Conservation (phyloP, 2,329 filamentous ascomycete species). For the Penicillium palitans region DNA sequence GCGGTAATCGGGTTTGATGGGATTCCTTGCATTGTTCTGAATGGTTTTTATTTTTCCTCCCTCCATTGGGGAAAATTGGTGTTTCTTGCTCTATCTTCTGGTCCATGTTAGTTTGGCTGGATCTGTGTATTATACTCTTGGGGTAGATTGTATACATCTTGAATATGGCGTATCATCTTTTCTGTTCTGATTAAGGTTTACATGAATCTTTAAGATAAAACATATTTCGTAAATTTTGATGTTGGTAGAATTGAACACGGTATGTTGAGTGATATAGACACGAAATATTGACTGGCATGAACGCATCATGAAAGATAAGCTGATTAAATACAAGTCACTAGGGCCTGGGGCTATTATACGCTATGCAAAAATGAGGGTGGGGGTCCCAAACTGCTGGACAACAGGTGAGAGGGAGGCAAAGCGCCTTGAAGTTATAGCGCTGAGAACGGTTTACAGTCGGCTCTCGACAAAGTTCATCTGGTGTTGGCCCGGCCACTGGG, state of each 20-base stretch:
- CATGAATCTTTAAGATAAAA: not conserved
- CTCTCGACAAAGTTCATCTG: conserved; percentile 72
- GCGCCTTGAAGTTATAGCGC: not conserved
- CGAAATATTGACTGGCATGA: conserved; percentile 6
- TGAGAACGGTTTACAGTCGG: conserved; percentile 60
- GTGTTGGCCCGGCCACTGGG: conserved; percentile 75
- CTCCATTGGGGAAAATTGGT: conserved; percentile 15
- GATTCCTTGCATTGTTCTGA: conserved; percentile 17
- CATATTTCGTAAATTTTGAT: not conserved
- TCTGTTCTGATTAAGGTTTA: conserved; percentile 12
- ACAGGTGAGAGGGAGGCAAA: conserved; percentile 1
- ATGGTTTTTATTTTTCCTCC: conserved; percentile 11
- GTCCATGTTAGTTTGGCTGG: conserved; percentile 13
- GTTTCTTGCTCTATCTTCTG: conserved; percentile 19
- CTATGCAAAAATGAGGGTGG: conserved; percentile 20
- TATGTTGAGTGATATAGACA: conserved; percentile 14
- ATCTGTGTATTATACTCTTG: conserved; percentile 15
- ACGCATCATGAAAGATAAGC: conserved; percentile 6
- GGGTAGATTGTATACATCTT: conserved; percentile 15
- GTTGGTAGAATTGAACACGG: not conserved
- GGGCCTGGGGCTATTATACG: conserved; percentile 13
- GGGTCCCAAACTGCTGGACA: conserved; percentile 6
- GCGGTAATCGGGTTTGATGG: conserved; percentile 9
- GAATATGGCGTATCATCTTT: conserved; percentile 8
- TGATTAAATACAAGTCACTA: conserved; percentile 14